A percentile compares a stretch with the other conserved stretches of the same genome.
Conservation (phyloP, 768 basidiomycete species). For the Mycena kentingensis region DNA sequence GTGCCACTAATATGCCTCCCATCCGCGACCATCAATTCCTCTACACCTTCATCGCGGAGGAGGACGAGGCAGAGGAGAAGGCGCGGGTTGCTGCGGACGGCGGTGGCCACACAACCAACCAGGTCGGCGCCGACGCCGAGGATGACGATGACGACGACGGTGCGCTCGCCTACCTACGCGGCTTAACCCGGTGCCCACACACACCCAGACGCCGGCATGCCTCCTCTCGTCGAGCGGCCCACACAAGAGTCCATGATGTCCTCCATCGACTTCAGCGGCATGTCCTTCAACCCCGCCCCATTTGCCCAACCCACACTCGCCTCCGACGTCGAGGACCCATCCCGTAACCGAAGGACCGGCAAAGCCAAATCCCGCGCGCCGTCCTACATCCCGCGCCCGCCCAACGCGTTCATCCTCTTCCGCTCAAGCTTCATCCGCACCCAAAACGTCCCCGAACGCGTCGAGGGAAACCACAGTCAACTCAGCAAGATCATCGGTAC, state of each 20-base stretch:
- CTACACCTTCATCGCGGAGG: conserved; percentile 21
- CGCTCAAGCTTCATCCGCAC: conserved; percentile 76
- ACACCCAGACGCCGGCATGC: conserved; percentile 13
- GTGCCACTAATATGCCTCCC: no score
- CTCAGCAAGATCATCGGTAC: conserved; percentile 81
- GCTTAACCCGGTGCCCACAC: background rate
- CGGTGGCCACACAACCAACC: background rate
- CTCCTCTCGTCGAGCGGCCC: conserved; percentile 19
- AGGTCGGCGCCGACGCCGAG: background rate
- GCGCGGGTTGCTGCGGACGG: background rate
- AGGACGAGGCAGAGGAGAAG: conserved; percentile 13
- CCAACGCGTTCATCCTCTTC: conserved; percentile 86
- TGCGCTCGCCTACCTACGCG: background rate
- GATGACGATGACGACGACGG: conserved; percentile 5
- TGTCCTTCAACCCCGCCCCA: background rate
- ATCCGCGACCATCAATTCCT: conserved; percentile 19
- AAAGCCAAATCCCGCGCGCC: conserved; percentile 25
- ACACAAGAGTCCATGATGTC: conserved; percentile 23
- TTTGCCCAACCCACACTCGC: background rate
- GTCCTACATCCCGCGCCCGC: conserved; percentile 79
- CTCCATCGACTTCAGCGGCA: conserved; percentile 16
- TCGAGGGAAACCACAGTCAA: conserved; percentile 78
- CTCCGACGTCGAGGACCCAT: background rate
- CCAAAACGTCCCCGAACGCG: conserved; percentile 72
- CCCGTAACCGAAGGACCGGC: background rate